These are phyloP conservation scores for Fusarium lateritium DNA, from an alignment of 2,329 filamentous ascomycete genomes.

Conservation along the genomic window DNA sequence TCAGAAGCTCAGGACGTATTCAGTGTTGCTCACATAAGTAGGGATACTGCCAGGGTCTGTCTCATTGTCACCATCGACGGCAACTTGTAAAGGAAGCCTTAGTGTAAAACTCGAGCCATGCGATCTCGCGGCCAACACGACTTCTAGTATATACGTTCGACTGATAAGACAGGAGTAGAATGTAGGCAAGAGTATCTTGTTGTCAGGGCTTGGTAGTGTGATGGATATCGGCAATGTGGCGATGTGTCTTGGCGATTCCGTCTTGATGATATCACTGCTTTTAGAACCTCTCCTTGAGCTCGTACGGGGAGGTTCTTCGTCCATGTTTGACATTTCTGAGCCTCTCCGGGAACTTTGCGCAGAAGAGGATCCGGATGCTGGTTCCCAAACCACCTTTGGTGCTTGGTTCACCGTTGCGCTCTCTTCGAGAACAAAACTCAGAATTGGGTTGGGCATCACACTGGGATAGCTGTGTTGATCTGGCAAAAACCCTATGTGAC, in stretches of 20 bases:
- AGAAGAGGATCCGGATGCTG: neutral
- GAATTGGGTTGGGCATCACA: conserved; percentile 16
- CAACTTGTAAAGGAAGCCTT: conserved; percentile 31
- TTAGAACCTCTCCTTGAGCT: conserved; percentile 1
- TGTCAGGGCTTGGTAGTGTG: conserved; percentile 20
- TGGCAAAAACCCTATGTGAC: conserved; percentile 30
- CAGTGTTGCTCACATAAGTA: conserved; percentile 21
- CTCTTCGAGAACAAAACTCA: conserved; percentile 36
- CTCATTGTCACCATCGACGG: neutral
- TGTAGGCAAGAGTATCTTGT: conserved; percentile 31
- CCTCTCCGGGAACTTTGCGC: conserved; percentile 11
- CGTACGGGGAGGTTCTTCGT: neutral
- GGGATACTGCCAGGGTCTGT: conserved; percentile 18
- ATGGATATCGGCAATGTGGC: conserved; percentile 15
- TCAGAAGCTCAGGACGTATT: fast-evolving
- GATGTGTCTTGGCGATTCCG: conserved; percentile 8
- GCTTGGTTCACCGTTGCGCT: neutral
- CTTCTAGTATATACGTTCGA: conserved; percentile 23
- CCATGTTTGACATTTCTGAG: neutral
- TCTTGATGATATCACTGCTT: conserved; percentile 13
- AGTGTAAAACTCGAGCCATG: conserved; percentile 20
- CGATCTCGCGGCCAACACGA: conserved; percentile 3
- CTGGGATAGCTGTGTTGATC: conserved; percentile 33
- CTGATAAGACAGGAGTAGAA: conserved; percentile 42
- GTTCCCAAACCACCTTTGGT: conserved; percentile 1